Conservation (phyloP, 164 flowering plant species). For the Echeveria elegans region DNA sequence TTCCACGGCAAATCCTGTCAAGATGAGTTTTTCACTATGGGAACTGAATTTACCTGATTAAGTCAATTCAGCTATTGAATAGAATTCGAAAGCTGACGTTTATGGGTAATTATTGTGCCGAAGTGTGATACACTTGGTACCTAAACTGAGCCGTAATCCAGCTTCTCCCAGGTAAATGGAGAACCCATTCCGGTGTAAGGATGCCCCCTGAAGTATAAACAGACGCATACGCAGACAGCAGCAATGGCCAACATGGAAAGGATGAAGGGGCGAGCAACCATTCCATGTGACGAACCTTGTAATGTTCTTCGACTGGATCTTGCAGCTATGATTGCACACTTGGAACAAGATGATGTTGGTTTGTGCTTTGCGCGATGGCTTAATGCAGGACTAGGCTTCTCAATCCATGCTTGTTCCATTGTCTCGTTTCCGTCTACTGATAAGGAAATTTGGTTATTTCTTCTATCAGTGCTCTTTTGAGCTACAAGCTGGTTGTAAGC, state of each 20-base stretch:
- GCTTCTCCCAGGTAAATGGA: slow-evolving; percentile 64
- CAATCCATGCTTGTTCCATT: slow-evolving; percentile 20
- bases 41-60: no score
- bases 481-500: slow-evolving; percentile 64
- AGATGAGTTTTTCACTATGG: no score
- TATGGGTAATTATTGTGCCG: background rate
- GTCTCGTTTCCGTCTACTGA: slow-evolving; percentile 20
- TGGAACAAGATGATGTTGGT: slow-evolving; percentile 31
- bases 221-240: slow-evolving; percentile 87
- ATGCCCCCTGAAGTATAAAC: slow-evolving; percentile 53
- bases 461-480: slow-evolving; percentile 49
- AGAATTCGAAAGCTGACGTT: no score
- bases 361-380: background rate
- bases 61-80: no score
- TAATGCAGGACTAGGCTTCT: slow-evolving; percentile 4
- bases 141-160: slow-evolving; percentile 42
- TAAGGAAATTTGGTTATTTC: slow-evolving; percentile 45
- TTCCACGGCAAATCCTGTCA: no score
- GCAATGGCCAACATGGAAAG: slow-evolving; percentile 82
- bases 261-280: slow-evolving; percentile 62
- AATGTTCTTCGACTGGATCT: slow-evolving; percentile 19
- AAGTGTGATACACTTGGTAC: background rate
- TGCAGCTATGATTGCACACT: slow-evolving; percentile 31
- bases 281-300: slow-evolving; percentile 41
- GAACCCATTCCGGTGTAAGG: slow-evolving; percentile 41